A percentile compares a stretch with the other conserved stretches of the same genome.
phyloP scores from a whole-genome alignment of 179 eudicot species.

The Amaranthus tricolor region DNA sequence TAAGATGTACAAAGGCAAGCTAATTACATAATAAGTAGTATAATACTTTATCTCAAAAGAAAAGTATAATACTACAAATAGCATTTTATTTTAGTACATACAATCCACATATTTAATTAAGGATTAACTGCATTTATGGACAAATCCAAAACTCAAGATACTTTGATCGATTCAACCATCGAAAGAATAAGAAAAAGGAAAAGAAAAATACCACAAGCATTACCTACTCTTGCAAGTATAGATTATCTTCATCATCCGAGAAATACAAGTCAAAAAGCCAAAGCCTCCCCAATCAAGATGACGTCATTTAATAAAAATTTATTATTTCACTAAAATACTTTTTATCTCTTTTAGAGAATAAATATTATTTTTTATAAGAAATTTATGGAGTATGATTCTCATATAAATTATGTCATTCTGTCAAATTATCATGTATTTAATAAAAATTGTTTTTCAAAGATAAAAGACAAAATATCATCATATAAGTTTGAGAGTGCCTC shows the following conservation, averaged over 20 bases:
- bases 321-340: too few relatives aligned
- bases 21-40: too few relatives aligned
- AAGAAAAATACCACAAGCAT: constrained; percentile 3
- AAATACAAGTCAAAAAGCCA: constrained; percentile 24
- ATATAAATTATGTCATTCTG: too few relatives aligned
- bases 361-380: too few relatives aligned
- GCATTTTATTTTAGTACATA: background rate
- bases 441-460: too few relatives aligned
- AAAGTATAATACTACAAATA: too few relatives aligned
- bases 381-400: too few relatives aligned
- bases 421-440: too few relatives aligned
- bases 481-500: too few relatives aligned
- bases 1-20: background rate
- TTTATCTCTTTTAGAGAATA: too few relatives aligned
- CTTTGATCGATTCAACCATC: background rate
- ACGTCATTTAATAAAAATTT: constrained; percentile 3
- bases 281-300: constrained; percentile 24
- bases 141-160: background rate
- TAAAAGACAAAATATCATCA: too few relatives aligned
- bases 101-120: too few relatives aligned
- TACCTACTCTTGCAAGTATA: constrained; percentile 34
- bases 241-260: constrained; percentile 31
- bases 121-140: background rate
- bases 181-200: constrained; percentile 6
- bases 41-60: background rate